Evolutionary conservation across 2,329 filamentous ascomycete species (phyloP).

Genomic region (Pochonia chlamydosporia): DNA sequence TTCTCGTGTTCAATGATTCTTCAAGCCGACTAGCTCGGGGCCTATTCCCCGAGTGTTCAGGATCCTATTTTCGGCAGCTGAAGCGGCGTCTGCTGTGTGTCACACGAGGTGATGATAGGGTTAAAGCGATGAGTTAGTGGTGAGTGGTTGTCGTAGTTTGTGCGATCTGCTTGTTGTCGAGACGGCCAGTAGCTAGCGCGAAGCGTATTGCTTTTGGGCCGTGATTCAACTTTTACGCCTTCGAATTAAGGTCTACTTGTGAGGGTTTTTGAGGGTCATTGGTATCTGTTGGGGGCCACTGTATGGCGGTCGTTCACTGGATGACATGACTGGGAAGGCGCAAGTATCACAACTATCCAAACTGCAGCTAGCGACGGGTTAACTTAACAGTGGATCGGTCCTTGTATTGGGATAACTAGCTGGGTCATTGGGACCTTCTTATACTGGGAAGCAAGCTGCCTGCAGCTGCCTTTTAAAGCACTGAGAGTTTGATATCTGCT

Average conservation of each 20-base stretch:
- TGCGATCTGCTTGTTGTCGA: background rate
- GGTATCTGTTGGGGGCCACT: no score
- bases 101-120: background rate
- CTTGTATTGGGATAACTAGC: background rate
- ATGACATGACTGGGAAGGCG: no score
- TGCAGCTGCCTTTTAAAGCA: background rate
- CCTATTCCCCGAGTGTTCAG: background rate
- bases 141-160: background rate
- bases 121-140: background rate
- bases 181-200: constrained; percentile 5
- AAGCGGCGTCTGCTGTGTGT: background rate
- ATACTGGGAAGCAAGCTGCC: background rate
- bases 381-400: background rate
- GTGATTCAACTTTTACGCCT: no score
- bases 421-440: background rate
- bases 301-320: no score
- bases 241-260: no score
- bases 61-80: background rate
- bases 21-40: no score
- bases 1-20: background rate
- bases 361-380: background rate
- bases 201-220: no score
- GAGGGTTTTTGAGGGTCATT: no score
- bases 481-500: background rate
- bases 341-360: background rate